Base-by-base conservation (phyloP, 768 basidiomycete genomes). In the Suillus luteus region DNA sequence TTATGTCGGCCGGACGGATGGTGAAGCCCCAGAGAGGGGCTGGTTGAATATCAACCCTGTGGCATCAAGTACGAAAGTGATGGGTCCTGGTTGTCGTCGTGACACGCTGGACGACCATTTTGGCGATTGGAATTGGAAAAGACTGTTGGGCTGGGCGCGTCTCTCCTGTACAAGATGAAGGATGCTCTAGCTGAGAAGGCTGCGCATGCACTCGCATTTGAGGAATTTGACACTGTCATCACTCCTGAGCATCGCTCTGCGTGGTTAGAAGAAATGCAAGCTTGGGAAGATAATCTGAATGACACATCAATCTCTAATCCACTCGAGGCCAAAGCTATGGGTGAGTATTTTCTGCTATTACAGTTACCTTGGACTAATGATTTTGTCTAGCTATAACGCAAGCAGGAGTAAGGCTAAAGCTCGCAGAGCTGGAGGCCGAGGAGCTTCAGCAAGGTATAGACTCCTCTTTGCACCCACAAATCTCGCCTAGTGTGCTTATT, bases 1-100 rank as follows among this genome's bases (percentile, higher is more conserved):
- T 1, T 71, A 75, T 6, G 66, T 67, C 14, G 76, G 74, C 11
- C 69, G 69, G 1, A 72, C 67, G 0, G 77, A 79, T 67, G 77
- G 79, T 0, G 77, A 81, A 58, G 75, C 69, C 1, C 67, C 79
- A 2, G 81, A 40, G 40, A 40, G 14, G 14, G 40, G 40, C 14
- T 40, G 40, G 40, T 40, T 5, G 3, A 40, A 40, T 15, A 40
- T 40, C 40, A 40, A 40, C 40, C 40, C 40, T 1, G 14, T 40
- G 40, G 40, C 40, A 14, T 40, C 14, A 15, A 40, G 40, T 40
- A 40, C 5, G 40, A 40, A 40, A 12, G 40, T 5, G 5, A 40
- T 40, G 40, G 40, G 40, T 5, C 40, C 40, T 40, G 40, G 40
- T 12, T 40, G 40, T 15, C 40, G 10, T 15, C 40, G 5, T 40